phyloP scores from a whole-genome alignment of 208 protist genomes.

The Trypanosoma cruzi region DNA sequence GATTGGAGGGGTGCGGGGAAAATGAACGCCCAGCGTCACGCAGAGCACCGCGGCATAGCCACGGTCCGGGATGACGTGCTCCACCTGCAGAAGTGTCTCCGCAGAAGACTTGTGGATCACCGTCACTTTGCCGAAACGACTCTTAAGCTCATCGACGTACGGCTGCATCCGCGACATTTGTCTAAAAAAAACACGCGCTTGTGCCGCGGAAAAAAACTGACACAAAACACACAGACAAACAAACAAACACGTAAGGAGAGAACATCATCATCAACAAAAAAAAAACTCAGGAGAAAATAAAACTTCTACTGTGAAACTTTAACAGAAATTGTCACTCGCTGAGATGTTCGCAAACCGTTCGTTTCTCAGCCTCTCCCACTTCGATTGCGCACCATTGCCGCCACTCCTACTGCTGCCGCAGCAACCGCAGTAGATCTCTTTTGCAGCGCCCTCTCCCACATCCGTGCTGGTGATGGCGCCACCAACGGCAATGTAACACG shows the following conservation, averaged over 20 bases:
- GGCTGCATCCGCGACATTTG: conserved; percentile 32
- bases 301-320: conserved; percentile 15
- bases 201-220: conserved; percentile 1
- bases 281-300: no score
- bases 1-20: conserved; percentile 56
- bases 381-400: not conserved
- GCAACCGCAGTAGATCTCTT: not conserved
- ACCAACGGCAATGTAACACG: conserved; percentile 13
- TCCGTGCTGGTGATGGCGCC: conserved; percentile 10
- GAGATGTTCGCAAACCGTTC: not conserved
- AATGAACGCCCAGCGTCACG: conserved; percentile 47
- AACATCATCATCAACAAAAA: no score
- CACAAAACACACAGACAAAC: no score
- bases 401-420: not conserved
- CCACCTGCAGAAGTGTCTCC: conserved; percentile 63
- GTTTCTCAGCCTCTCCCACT: not conserved
- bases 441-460: conserved; percentile 4
- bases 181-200: no score
- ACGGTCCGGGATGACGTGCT: conserved; percentile 42
- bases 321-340: not conserved
- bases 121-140: conserved; percentile 46
- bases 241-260: no score
- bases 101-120: conserved; percentile 41
- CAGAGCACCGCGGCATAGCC: conserved; percentile 68
- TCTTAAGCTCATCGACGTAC: conserved; percentile 45